Conservation (phyloP, 441 rosid genomes). For the Aquilaria agallochum region DNA sequence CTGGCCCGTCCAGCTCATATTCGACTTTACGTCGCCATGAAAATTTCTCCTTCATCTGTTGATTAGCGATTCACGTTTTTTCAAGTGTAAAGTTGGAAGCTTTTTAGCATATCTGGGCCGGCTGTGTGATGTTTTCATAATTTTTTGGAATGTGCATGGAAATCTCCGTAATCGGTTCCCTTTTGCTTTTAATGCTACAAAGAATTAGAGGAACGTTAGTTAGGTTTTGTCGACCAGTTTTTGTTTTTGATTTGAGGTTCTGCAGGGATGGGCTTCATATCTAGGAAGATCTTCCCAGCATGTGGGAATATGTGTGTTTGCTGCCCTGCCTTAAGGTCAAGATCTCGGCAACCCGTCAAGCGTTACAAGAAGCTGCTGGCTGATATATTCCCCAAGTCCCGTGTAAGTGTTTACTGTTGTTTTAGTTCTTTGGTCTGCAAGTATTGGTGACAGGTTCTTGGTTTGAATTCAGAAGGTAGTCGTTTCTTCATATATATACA, state of each 20-base stretch:
- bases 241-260: constrained; percentile 6
- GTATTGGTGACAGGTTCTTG: constrained; percentile 2
- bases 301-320: constrained; percentile 98
- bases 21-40: too few relatives aligned
- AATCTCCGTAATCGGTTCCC: not conserved
- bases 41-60: too few relatives aligned
- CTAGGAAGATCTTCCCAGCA: constrained; percentile 93
- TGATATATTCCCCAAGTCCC: constrained; percentile 88
- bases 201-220: not conserved
- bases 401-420: constrained; percentile 41
- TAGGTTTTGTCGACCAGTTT: not conserved
- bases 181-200: constrained; percentile 9
- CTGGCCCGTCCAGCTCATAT: not conserved
- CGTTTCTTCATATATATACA: not conserved
- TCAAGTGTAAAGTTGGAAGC: too few relatives aligned
- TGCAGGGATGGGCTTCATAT: constrained; percentile 86
- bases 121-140: too few relatives aligned
- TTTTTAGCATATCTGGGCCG: too few relatives aligned
- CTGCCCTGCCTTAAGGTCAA: constrained; percentile 97
- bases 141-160: too few relatives aligned
- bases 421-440: constrained; percentile 1
- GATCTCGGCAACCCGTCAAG: constrained; percentile 98
- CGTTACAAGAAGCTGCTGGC: constrained; percentile 92
- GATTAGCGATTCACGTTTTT: too few relatives aligned
- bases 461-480: not conserved